Conservation (phyloP, 495 filamentous ascomycete genomes). For the Aspergillus egyptiacus region DNA sequence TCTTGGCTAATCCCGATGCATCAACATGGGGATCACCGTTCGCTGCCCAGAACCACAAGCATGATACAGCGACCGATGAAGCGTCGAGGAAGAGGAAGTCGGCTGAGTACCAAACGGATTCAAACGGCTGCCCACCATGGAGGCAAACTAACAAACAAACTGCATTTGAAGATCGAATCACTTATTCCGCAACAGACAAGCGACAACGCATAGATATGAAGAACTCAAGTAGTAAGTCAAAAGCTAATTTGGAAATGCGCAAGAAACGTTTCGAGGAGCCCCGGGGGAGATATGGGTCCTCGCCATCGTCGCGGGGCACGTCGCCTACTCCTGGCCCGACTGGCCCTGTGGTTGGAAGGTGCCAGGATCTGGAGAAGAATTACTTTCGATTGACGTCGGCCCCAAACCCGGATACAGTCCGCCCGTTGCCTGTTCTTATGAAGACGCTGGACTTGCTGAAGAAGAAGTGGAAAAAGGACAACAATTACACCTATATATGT, state of each 20-base stretch:
- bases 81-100: conserved; percentile 74
- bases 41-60: conserved; percentile 26
- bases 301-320: conserved; percentile 45
- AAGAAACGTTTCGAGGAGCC: conserved; percentile 76
- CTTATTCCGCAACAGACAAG: conserved; percentile 56
- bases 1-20: conserved; percentile 33
- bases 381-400: conserved; percentile 91
- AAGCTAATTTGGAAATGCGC: conserved; percentile 81
- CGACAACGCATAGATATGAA: conserved; percentile 48
- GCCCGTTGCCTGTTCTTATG: conserved; percentile 72
- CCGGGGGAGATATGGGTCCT: conserved; percentile 41
- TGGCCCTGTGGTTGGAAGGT: conserved; percentile 82
- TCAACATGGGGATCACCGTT: conserved; percentile 32
- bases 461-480: conserved; percentile 88
- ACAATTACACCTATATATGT: conserved; percentile 95
- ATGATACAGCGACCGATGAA: conserved; percentile 17
- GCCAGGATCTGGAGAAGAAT: conserved; percentile 80
- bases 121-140: conserved; percentile 59
- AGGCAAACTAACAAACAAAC: conserved; percentile 57
- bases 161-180: conserved; percentile 71
- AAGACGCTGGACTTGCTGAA: conserved; percentile 84
- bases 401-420: conserved; percentile 79
- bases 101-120: conserved; percentile 49
- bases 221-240: conserved; percentile 82
- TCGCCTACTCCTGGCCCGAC: conserved; percentile 52